These are phyloP conservation scores for Lasiodiplodia sp. DNA, from an alignment of 2,329 filamentous ascomycete species.

Conservation along the genomic window DNA sequence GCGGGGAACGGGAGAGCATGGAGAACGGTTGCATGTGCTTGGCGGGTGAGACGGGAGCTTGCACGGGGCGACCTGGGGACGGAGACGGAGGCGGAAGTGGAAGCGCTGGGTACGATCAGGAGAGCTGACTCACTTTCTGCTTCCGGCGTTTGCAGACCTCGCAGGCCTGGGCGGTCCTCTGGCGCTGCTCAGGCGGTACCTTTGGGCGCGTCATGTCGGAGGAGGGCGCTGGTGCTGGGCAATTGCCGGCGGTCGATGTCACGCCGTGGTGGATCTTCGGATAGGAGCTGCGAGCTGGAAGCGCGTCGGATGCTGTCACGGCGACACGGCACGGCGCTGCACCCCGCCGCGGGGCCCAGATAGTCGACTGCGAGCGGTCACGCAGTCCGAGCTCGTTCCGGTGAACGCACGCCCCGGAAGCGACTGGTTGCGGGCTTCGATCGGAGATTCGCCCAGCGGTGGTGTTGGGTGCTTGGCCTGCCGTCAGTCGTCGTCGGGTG, in stretches of 20 bases:
- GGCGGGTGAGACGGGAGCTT: conserved; percentile 11
- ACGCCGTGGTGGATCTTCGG: conserved; percentile 25
- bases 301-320: conserved; percentile 25
- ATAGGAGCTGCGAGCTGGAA: conserved; percentile 11
- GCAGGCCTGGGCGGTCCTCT: conserved; percentile 69
- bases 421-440: not conserved
- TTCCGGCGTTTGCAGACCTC: conserved; percentile 71
- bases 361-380: not conserved
- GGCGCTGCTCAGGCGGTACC: conserved; percentile 66
- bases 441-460: not conserved
- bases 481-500: conserved; percentile 4
- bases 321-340: conserved; percentile 9
- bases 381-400: not conserved
- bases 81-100: conserved; percentile 20
- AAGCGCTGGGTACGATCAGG: not conserved
- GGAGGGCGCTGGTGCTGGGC: conserved; percentile 13
- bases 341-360: conserved; percentile 17
- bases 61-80: not conserved
- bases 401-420: not conserved
- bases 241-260: conserved; percentile 25
- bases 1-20: not conserved
- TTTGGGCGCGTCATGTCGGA: conserved; percentile 60
- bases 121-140: conserved; percentile 62
- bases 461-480: not conserved
- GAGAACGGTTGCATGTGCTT: conserved; percentile 1